A percentile compares a stretch with the other conserved stretches of the same genome.
Evolutionary conservation across 176 grass and related monocot species (phyloP).

Genomic region (Aegilops longissima): DNA sequence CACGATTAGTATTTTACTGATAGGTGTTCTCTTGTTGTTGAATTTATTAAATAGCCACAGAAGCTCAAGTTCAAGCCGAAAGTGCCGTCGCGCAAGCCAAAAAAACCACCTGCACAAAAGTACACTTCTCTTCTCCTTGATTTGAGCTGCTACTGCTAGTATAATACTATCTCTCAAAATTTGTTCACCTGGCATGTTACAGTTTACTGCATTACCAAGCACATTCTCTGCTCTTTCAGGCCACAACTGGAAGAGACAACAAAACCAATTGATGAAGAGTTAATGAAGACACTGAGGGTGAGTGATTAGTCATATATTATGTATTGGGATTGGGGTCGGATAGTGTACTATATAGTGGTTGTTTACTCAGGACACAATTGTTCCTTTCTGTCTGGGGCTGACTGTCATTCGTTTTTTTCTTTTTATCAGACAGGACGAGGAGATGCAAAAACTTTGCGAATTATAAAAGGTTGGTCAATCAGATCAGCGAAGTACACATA

Average conservation of each 20-base stretch:
- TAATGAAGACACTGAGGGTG: conserved; percentile 58
- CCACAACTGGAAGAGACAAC: conserved; percentile 23
- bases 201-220: background rate
- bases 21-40: background rate
- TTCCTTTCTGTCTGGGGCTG: background rate
- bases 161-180: background rate
- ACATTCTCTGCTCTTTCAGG: conserved; percentile 26
- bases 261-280: conserved; percentile 47
- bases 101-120: conserved; percentile 32
- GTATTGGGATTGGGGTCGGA: conserved; percentile 17
- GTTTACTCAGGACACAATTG: background rate
- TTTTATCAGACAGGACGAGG: conserved; percentile 45
- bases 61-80: conserved; percentile 67
- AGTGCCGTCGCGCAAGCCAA: conserved; percentile 47
- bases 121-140: conserved; percentile 19
- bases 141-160: background rate
- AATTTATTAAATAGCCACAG: conserved; percentile 2
- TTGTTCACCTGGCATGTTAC: background rate
- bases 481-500: background rate
- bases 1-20: background rate
- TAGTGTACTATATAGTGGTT: background rate
- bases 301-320: conserved; percentile 16
- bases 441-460: background rate
- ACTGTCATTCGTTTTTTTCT: conserved; percentile 2
- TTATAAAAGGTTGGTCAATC: conserved; percentile 30